Percentiles rank a stretch among this genome's conserved stretches.
Evolutionary conservation across 805 yeast species (phyloP).

Genomic region (Barnettozyma populi): DNA sequence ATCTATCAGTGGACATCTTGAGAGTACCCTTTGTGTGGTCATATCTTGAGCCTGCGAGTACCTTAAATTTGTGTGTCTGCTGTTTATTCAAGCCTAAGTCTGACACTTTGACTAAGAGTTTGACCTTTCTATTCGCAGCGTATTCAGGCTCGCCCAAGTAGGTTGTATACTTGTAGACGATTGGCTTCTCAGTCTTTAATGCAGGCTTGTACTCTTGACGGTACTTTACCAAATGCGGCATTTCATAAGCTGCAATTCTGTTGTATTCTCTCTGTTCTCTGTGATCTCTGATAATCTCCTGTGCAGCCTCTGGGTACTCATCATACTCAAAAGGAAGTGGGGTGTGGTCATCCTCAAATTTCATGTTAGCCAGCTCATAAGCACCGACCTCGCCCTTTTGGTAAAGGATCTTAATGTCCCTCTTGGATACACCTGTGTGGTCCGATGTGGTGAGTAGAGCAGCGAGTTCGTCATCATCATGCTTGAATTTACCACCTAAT

Average conservation of each 20-base stretch:
- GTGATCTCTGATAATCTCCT: constrained; percentile 61
- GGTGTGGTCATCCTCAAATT: constrained; percentile 32
- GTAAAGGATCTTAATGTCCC: constrained; percentile 32
- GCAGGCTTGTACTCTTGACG: constrained; percentile 62
- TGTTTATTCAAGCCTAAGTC: constrained; percentile 47
- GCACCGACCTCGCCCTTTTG: constrained; percentile 38
- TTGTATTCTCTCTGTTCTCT: constrained; percentile 72
- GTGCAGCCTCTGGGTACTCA: constrained; percentile 67
- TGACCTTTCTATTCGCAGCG: constrained; percentile 60
- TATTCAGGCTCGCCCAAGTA: constrained; percentile 63
- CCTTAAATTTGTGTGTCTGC: constrained; percentile 67
- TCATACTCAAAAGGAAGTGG: constrained; percentile 49
- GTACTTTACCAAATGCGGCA: constrained; percentile 76
- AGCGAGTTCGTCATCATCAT: constrained; percentile 46
- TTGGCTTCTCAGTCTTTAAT: constrained; percentile 35
- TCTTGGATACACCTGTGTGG: constrained; percentile 34
- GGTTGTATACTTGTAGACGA: constrained; percentile 65
- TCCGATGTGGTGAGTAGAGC: constrained; percentile 48
- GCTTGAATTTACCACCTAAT: constrained; percentile 47
- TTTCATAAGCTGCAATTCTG: constrained; percentile 85
- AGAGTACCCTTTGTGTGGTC: constrained; percentile 54
- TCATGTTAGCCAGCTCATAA: constrained; percentile 30
- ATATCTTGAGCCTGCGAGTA: constrained; percentile 75
- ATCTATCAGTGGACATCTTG: constrained; percentile 59
- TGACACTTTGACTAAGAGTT: constrained; percentile 44